Evolutionary conservation across 108 stramenopile species (phyloP).

Genomic region (Skeletonema menzelii): DNA sequence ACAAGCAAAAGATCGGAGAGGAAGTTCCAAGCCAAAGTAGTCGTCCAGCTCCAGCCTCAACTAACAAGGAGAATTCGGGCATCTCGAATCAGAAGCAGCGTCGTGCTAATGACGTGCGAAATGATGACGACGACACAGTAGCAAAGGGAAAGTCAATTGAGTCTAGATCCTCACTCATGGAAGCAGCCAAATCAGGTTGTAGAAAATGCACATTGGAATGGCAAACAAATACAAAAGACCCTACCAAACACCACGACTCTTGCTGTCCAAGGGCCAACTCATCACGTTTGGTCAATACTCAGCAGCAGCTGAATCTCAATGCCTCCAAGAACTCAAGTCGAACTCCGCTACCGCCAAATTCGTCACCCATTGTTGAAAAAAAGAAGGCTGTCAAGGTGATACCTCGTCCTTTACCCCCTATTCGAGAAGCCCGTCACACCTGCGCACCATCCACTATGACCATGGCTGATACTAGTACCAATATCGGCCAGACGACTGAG

Average conservation of each 20-base stretch:
- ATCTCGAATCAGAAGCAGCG: background rate
- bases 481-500: background rate
- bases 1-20: background rate
- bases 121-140: background rate
- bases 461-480: background rate
- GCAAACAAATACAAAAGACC: conserved; percentile 21
- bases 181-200: conserved; percentile 20
- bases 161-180: background rate
- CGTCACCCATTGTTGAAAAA: background rate
- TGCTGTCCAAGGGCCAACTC: conserved; percentile 10
- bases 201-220: conserved; percentile 21
- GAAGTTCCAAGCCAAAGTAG: background rate
- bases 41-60: background rate
- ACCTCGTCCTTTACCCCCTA: background rate
- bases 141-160: background rate
- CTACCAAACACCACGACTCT: background rate
- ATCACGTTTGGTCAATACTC: background rate
- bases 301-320: background rate
- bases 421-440: background rate
- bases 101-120: background rate
- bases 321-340: background rate
- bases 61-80: background rate
- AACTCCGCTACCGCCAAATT: background rate
- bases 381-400: background rate
- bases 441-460: background rate